A percentile compares a stretch with the other conserved stretches of the same genome.
These are phyloP conservation scores for Venturia aucupariae DNA, from an alignment of 2,329 filamentous ascomycete genomes.

Conservation along the genomic window DNA sequence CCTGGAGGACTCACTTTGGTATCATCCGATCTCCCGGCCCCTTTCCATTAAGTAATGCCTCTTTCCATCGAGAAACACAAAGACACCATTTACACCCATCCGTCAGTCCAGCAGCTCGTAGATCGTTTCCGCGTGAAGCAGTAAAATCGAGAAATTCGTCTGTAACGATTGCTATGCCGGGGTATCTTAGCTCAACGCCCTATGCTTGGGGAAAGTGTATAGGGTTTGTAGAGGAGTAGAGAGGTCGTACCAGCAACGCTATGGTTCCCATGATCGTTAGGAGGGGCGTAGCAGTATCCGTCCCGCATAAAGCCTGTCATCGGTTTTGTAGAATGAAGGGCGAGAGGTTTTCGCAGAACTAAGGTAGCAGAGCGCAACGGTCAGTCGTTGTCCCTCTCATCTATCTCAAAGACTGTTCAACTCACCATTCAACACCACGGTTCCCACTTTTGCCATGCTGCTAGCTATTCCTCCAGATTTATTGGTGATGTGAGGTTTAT, in stretches of 20 bases:
- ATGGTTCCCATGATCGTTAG: constrained; percentile 50
- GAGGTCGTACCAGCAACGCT: constrained; percentile 39
- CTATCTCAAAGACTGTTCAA: background rate
- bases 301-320: constrained; percentile 53
- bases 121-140: constrained; percentile 49
- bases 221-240: background rate
- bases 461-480: background rate
- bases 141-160: constrained; percentile 55
- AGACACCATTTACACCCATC: constrained; percentile 56
- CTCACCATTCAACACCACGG: background rate
- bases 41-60: constrained; percentile 47
- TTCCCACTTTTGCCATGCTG: background rate
- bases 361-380: background rate
- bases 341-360: constrained; percentile 33
- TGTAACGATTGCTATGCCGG: constrained; percentile 37
- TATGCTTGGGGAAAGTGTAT: background rate
- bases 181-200: background rate
- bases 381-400: background rate
- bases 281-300: constrained; percentile 50
- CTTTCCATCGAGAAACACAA: constrained; percentile 50
- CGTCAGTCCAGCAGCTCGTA: constrained; percentile 45
- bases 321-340: constrained; percentile 47
- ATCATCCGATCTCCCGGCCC: constrained; percentile 38
- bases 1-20: constrained; percentile 25
- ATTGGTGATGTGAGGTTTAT: background rate